Evolutionary conservation across 345 rosid genomes (phyloP), one percentile per base, ranked within the genome.

Genomic region (Euphorbia lathyris): DNA sequence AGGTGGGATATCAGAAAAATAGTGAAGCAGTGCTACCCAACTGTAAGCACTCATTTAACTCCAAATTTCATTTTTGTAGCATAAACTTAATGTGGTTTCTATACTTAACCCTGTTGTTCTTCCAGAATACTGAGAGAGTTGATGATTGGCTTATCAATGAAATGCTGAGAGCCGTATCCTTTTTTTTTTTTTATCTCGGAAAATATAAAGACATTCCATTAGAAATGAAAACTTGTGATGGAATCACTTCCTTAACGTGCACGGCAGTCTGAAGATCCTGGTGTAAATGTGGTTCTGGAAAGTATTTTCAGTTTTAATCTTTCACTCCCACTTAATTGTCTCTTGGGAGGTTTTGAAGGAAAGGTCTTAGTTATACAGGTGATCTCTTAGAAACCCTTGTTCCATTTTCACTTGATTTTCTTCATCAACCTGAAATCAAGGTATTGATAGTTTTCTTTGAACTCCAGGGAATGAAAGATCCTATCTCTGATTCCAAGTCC

Each of bases 81-180:
- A 30, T 71, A 42, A 51, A 36, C 3, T n/a, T 62, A 70, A 10
- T 27, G 13, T 43, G 30, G 47, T 64, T 19, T 71, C 47, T 5
- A 29, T 27, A 71, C 25, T 61, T 17, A n/a, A 47, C 29, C 77
- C 25, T 71, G 68, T 63, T 66, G 38, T 66, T 67, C 69, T 72
- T 78, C 77, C 88, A 93, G 97, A 87, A 80, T 66, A 55, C 85
- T 0, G 84, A 84, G 63, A 84, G 97, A 80, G 98, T 85, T 76
- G 94, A 93, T 73, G 86, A 82, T 58, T 82, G 87, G 87, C 97
- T 93, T 65, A 72, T 83, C 48, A 47, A 70, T 61, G 96, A 93
- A 86, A 90, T 93, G 98, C 82, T 86, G 50, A 83, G 98, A 79
- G 93, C 96, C 62, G 98, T 93, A 90, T 93, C 98, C 93, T 40